A percentile compares a stretch with the other conserved stretches of the same genome.
Evolutionary conservation across 306 rosid species (phyloP).

Genomic region (Fragaria nilgerrensis): DNA sequence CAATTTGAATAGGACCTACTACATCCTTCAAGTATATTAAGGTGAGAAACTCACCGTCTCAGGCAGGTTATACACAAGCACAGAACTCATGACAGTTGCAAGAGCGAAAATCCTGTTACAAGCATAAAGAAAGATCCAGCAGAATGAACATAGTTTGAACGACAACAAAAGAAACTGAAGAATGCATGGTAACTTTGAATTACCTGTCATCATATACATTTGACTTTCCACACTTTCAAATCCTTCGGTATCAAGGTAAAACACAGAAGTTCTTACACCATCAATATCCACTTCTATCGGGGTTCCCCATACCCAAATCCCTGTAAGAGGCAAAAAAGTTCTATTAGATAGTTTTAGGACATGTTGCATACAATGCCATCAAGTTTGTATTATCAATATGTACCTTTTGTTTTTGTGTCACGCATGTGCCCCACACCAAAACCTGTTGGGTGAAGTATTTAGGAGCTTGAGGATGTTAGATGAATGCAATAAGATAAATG

Average conservation of each 20-base stretch:
- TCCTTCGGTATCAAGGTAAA: conserved; percentile 96
- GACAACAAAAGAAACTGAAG: conserved; percentile 13
- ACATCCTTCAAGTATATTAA: background rate
- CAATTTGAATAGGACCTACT: background rate
- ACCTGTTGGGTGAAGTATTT: conserved; percentile 45
- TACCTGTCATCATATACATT: conserved; percentile 98
- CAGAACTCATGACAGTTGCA: conserved; percentile 95
- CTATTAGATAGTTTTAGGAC: background rate
- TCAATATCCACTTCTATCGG: conserved; percentile 74
- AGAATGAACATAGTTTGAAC: conserved; percentile 11
- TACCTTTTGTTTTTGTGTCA: conserved; percentile 95
- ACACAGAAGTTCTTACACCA: conserved; percentile 85
- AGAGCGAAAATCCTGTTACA: conserved; percentile 84
- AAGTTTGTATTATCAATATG: conserved; percentile 19
- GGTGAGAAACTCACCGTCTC: conserved; percentile 67
- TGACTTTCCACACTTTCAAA: conserved; percentile 94
- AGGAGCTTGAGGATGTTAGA: conserved; percentile 8
- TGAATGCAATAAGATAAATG: conserved; percentile 9
- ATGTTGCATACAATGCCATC: conserved; percentile 3
- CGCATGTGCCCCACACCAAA: conserved; percentile 99
- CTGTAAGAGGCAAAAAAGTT: conserved; percentile 39
- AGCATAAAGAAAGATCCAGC: conserved; percentile 22
- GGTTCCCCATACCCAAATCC: conserved; percentile 98
- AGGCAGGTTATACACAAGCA: conserved; percentile 86
- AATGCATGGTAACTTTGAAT: conserved; percentile 29